phyloP scores from a whole-genome alignment of 2,329 filamentous ascomycete species.

The Exophiala dermatitidis region DNA sequence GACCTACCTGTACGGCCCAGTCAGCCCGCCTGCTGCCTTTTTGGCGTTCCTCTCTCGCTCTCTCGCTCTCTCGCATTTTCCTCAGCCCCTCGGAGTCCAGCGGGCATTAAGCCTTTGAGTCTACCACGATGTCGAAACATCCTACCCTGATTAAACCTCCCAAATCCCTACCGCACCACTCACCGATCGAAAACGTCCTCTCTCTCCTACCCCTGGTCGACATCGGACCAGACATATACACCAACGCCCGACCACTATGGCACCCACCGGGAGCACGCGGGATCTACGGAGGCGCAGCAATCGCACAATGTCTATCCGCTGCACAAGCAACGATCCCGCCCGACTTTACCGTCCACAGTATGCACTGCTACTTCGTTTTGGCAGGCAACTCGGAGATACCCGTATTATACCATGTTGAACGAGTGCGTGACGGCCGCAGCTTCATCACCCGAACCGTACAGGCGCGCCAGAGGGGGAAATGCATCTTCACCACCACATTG shows the following conservation, averaged over 20 bases:
- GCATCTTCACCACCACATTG: conserved; percentile 93
- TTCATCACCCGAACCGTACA: conserved; percentile 95
- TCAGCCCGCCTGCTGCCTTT: no score
- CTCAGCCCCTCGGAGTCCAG: neutral
- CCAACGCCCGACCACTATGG: conserved; percentile 86
- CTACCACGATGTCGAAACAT: conserved; percentile 18
- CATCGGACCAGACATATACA: conserved; percentile 65
- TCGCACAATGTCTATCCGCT: conserved; percentile 82
- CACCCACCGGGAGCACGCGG: conserved; percentile 86
- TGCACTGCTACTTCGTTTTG: conserved; percentile 98
- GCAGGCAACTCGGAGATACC: conserved; percentile 79
- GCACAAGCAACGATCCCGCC: conserved; percentile 77
- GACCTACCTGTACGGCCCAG: no score
- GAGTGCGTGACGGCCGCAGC: conserved; percentile 79
- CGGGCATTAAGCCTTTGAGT: no score
- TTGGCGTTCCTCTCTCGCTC: no score
- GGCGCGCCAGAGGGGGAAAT: conserved; percentile 75
- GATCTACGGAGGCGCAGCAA: conserved; percentile 87
- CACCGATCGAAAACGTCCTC: conserved; percentile 80
- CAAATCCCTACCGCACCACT: conserved; percentile 62
- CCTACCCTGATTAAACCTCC: conserved; percentile 67
- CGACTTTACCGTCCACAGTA: conserved; percentile 81
- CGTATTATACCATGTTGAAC: conserved; percentile 90
- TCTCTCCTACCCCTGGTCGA: conserved; percentile 73
- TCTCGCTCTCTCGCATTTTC: neutral